phyloP scores from a whole-genome alignment of 176 grass and related monocot genomes.

The Oryza coarctata region DNA sequence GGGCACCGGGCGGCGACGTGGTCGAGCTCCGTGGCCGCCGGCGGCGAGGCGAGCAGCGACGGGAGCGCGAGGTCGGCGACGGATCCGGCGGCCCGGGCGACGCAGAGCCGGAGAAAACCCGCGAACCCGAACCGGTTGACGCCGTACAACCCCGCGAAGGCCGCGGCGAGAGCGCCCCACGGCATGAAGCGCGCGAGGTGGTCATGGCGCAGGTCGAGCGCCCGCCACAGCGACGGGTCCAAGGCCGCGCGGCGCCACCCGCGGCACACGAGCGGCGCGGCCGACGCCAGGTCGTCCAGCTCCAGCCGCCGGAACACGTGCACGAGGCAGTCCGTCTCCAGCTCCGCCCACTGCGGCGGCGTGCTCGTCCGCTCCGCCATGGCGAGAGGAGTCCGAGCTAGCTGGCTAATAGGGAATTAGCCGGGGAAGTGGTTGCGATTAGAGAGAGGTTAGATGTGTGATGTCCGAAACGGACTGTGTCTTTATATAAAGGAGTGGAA shows the following conservation, averaged over 20 bases:
- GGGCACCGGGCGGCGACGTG: conserved; percentile 36
- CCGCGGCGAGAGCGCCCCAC: conserved; percentile 47
- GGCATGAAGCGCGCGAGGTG: conserved; percentile 81
- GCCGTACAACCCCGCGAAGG: conserved; percentile 38
- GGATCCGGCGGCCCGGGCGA: conserved; percentile 19
- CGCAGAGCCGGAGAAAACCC: conserved; percentile 53
- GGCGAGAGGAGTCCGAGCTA: not conserved
- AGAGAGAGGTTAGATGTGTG: not conserved
- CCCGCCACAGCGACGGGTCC: conserved; percentile 65
- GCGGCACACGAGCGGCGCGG: conserved; percentile 72
- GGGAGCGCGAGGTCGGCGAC: conserved; percentile 44
- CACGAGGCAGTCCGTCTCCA: conserved; percentile 71
- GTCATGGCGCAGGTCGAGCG: conserved; percentile 68
- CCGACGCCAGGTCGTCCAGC: conserved; percentile 56
- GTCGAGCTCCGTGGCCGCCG: conserved; percentile 24
- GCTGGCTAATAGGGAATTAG: not conserved
- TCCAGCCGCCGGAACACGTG: conserved; percentile 57
- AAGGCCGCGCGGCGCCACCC: conserved; percentile 60
- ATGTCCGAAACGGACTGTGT: not conserved
- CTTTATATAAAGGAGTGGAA: too few relatives aligned
- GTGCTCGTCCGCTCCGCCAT: not conserved
- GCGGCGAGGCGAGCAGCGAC: conserved; percentile 34
- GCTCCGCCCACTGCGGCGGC: conserved; percentile 52
- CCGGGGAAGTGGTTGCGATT: not conserved
- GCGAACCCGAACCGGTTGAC: conserved; percentile 43